These are phyloP conservation scores for Globisporangium parvum DNA, from an alignment of 352 stramenopile species.

Conservation along the genomic window DNA sequence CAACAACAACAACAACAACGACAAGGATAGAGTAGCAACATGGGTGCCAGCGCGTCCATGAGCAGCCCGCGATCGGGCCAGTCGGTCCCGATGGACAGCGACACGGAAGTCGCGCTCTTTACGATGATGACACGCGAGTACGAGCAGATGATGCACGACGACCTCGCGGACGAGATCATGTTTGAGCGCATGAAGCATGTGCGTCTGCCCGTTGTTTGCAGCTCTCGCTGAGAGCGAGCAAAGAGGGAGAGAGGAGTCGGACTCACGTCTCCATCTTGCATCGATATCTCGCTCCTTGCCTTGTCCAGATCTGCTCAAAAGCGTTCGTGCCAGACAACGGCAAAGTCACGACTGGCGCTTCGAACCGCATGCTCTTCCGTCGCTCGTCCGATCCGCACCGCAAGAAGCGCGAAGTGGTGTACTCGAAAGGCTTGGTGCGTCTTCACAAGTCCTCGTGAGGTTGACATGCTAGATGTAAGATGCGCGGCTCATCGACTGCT, in stretches of 20 bases:
- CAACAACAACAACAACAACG: neutral
- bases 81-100: constrained; percentile 13
- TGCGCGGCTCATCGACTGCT: neutral
- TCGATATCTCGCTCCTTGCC: neutral
- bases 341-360: constrained; percentile 12
- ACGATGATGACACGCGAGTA: constrained; percentile 55
- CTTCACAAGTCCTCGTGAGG: no score
- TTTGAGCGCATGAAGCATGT: constrained; percentile 79
- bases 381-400: constrained; percentile 49
- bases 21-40: constrained; percentile 8
- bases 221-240: neutral
- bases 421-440: constrained; percentile 58
- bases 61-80: constrained; percentile 12
- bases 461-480: neutral
- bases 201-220: neutral
- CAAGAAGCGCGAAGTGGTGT: constrained; percentile 69
- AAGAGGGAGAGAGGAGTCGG: no score
- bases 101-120: constrained; percentile 43
- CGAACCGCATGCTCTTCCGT: constrained; percentile 34
- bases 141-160: constrained; percentile 44
- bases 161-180: constrained; percentile 58
- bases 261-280: no score
- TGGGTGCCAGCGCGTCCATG: constrained; percentile 39
- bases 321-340: constrained; percentile 36
- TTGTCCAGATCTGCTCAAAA: constrained; percentile 27